Evolutionary conservation across 164 flowering plant genomes (phyloP).

Genomic region (Cinnamomum chago): DNA sequence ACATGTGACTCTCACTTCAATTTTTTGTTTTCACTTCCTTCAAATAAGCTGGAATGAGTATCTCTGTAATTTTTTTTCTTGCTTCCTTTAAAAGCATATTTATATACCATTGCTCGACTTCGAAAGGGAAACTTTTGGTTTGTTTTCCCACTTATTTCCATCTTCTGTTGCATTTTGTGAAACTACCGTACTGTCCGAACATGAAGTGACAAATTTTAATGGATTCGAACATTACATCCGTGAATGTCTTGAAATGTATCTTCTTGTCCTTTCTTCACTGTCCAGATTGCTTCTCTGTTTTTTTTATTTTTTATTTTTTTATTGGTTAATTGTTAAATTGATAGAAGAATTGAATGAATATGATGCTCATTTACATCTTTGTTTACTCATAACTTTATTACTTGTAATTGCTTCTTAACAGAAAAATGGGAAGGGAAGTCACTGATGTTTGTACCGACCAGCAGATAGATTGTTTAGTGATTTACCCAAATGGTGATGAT

Average conservation of each 20-base stretch:
- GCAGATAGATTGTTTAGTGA: slow-evolving; percentile 27
- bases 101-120: too few relatives aligned
- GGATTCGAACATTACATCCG: not conserved
- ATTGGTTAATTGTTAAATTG: not conserved
- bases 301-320: not conserved
- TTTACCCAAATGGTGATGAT: slow-evolving; percentile 22
- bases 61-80: too few relatives aligned
- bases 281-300: not conserved
- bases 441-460: slow-evolving; percentile 44
- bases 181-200: too few relatives aligned
- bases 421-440: slow-evolving; percentile 66
- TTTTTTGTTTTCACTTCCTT: too few relatives aligned
- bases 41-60: too few relatives aligned
- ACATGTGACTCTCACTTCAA: too few relatives aligned
- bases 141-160: too few relatives aligned
- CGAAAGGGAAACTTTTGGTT: too few relatives aligned
- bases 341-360: not conserved
- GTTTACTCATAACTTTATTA: not conserved
- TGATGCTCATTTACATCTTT: not conserved
- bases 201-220: not conserved
- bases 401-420: slow-evolving; percentile 24
- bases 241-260: not conserved
- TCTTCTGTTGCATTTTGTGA: too few relatives aligned
- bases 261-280: not conserved
- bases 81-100: too few relatives aligned